These are phyloP conservation scores for Elaeis oleifera DNA, from an alignment of 202 grass and related monocot species.

Conservation along the genomic window DNA sequence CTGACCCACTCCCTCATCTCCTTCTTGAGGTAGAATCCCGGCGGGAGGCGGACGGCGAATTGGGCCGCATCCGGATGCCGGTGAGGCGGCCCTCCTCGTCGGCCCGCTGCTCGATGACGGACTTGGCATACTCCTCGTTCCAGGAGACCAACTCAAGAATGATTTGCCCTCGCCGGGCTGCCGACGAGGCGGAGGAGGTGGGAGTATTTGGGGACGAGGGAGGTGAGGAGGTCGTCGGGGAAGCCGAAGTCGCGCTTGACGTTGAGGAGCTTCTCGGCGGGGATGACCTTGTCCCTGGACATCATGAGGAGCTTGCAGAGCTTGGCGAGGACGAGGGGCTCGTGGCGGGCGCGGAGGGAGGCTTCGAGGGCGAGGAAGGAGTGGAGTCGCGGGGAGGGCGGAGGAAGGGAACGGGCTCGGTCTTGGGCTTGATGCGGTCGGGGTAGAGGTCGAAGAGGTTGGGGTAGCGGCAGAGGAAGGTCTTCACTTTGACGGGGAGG, in stretches of 20 bases:
- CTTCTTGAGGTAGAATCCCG: slow-evolving; percentile 79
- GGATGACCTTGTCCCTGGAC: slow-evolving; percentile 43
- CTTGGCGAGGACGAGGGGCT: slow-evolving; percentile 42
- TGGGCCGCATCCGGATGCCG: slow-evolving; percentile 55
- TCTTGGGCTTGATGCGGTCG: slow-evolving; percentile 24
- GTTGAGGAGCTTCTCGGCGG: slow-evolving; percentile 48
- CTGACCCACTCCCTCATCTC: slow-evolving; percentile 79
- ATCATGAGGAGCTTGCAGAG: slow-evolving; percentile 90
- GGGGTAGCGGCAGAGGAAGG: slow-evolving; percentile 62
- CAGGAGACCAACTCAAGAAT: slow-evolving; percentile 55
- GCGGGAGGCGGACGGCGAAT: slow-evolving; percentile 47
- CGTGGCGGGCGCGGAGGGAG: slow-evolving; percentile 29
- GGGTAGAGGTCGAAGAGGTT: slow-evolving; percentile 57
- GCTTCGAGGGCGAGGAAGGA: slow-evolving; percentile 43
- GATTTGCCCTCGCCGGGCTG: slow-evolving; percentile 28
- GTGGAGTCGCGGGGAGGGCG: slow-evolving; percentile 42
- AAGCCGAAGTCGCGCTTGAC: slow-evolving; percentile 74
- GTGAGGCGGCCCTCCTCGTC: slow-evolving; percentile 53
- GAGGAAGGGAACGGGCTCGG: slow-evolving; percentile 34
- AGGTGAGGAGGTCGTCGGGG: slow-evolving; percentile 62
- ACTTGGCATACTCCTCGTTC: slow-evolving; percentile 46
- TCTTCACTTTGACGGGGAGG: slow-evolving; percentile 40
- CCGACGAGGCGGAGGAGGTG: slow-evolving; percentile 50
- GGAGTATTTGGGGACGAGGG: slow-evolving; percentile 47
- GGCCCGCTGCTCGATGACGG: slow-evolving; percentile 52